Evolutionary conservation across 2,329 filamentous ascomycete species (phyloP), one percentile per base, ranked within the genome.

Genomic region (Penicillium glabrum): DNA sequence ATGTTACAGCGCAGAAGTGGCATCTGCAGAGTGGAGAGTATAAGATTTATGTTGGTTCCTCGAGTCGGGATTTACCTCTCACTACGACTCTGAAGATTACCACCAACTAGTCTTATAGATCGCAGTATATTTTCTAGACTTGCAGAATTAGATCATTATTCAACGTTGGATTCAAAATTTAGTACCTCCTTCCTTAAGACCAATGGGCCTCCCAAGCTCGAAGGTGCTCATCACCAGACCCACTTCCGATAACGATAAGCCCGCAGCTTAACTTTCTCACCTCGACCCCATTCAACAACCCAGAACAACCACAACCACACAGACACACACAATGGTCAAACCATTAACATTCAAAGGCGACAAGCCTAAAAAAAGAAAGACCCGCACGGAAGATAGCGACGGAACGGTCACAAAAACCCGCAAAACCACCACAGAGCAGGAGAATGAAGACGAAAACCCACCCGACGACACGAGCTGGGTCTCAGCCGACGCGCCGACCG

Each of bases 341-440:
- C 88, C 93, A 47, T 84, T 99, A 57, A 82, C 86, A 48, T 99
- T 99, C 83, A 99, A 99, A 79, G 95, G 95, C 81, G 95, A 99
- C 79, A 97, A 95, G 79, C 79, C 85, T 58, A 96, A 95, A 77
- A 97, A 97, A 82, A 85, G 91, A 74, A 97, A 96, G 83, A 86
- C 90, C 66, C 77, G 83, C 47, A 79, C 85, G 44, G 77, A 81
- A 58, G 75, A 79, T 27, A 72, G 75, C 13, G 72, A 75, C 27
- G 71, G 73, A 29, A 47, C 54, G 0, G 48, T 27, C 48, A 26
- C 51, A 44, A 65, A 67, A 66, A 47, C 63, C 54, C 39, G 65
- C 63, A 46, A 70, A 68, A 65, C 69, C 51, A 54, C 56, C 27
- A 46, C 59, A 14, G 61, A 65, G 31, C 51, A 61, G 8, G 56